A percentile compares a stretch with the other conserved stretches of the same genome.
phyloP scores from a whole-genome alignment of 306 rosid species.

The Rosa persica region DNA sequence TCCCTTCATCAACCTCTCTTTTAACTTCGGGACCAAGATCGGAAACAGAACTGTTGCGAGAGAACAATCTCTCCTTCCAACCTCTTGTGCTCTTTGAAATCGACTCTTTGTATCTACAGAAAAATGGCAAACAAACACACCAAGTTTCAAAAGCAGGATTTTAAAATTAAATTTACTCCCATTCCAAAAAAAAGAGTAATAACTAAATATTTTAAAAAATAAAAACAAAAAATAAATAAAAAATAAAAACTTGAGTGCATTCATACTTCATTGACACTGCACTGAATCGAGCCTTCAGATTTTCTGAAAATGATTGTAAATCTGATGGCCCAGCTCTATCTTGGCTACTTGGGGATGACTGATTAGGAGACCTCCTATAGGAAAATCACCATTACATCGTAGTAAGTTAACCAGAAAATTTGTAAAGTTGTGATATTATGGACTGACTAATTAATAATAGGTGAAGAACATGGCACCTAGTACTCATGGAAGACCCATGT shows the following conservation, averaged over 20 bases:
- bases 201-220: neutral
- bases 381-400: conserved; percentile 5
- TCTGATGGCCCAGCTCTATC: conserved; percentile 98
- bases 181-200: neutral
- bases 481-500: conserved; percentile 54
- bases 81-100: conserved; percentile 91
- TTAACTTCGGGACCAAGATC: conserved; percentile 84
- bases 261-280: conserved; percentile 78
- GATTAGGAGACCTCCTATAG: conserved; percentile 61
- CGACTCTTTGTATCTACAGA: conserved; percentile 85
- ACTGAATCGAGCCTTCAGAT: conserved; percentile 77
- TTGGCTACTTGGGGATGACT: conserved; percentile 62
- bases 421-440: neutral
- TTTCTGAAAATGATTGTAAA: conserved; percentile 83
- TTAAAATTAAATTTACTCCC: conserved; percentile 9
- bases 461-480: conserved; percentile 37
- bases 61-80: conserved; percentile 94
- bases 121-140: neutral
- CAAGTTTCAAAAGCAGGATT: conserved; percentile 8
- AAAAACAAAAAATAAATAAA: neutral
- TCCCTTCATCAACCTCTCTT: conserved; percentile 81
- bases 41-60: conserved; percentile 74
- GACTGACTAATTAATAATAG: conserved; percentile 2
- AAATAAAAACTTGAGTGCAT: conserved; percentile 3
- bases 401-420: conserved; percentile 2